Evolutionary conservation across 192 early-diverging fungal species (phyloP).

Genomic region (Coemansia sp.): DNA sequence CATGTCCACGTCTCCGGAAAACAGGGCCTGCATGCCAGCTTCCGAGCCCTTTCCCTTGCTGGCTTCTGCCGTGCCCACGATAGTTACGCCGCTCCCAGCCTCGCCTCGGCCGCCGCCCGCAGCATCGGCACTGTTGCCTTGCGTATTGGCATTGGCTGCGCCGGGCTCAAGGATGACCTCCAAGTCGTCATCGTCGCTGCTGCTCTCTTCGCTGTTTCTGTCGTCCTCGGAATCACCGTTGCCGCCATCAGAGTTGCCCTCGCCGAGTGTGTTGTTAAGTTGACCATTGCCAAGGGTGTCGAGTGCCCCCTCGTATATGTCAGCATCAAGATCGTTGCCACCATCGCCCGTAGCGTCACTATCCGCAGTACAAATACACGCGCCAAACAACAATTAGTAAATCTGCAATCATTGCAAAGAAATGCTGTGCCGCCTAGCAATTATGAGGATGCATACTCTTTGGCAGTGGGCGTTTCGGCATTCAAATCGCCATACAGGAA

Average conservation of each 20-base stretch:
- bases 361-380: background rate
- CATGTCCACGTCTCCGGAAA: conserved; percentile 33
- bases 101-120: background rate
- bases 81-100: background rate
- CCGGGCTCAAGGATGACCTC: conserved; percentile 52
- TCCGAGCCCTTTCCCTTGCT: conserved; percentile 13
- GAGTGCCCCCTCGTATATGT: background rate
- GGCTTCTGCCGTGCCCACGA: background rate
- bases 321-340: background rate
- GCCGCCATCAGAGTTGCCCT: background rate
- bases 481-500: conserved; percentile 50
- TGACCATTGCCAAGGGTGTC: background rate
- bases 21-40: conserved; percentile 18
- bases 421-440: background rate
- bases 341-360: background rate
- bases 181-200: conserved; percentile 23
- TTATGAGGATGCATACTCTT: background rate
- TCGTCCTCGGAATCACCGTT: background rate
- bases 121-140: conserved; percentile 2
- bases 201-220: background rate
- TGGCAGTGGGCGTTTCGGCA: background rate
- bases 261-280: background rate
- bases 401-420: background rate
- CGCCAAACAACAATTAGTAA: background rate
- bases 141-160: conserved; percentile 6